phyloP scores from a whole-genome alignment of 225 moss, liverwort and hornwort genomes.

The Sphagnum contortum region DNA sequence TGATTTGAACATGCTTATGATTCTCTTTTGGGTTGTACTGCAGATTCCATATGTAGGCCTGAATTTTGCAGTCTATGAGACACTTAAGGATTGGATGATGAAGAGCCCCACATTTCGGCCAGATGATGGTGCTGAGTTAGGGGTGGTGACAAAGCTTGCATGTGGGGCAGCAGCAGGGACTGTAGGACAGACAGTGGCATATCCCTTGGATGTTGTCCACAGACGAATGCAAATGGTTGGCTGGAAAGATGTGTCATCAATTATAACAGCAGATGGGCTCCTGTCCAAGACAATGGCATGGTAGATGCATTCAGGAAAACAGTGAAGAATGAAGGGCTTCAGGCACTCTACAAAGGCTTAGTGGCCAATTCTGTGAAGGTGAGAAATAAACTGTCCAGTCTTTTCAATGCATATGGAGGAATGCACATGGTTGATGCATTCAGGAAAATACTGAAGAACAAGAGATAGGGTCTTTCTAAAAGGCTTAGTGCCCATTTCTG shows the following conservation, averaged over 20 bases:
- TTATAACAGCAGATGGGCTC: conserved; percentile 70
- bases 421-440: conserved; percentile 94
- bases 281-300: conserved; percentile 83
- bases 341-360: conserved; percentile 94
- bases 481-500: conserved; percentile 94
- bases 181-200: conserved; percentile 97
- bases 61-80: no score
- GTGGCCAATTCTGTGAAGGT: conserved; percentile 98
- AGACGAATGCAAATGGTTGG: conserved; percentile 97
- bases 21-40: neutral
- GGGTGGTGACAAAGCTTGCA: conserved; percentile 76
- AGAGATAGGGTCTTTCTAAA: conserved; percentile 89
- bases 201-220: conserved; percentile 89
- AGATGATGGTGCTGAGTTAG: conserved; percentile 69
- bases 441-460: conserved; percentile 81
- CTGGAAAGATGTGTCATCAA: conserved; percentile 88
- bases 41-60: no score
- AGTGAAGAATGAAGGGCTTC: conserved; percentile 79
- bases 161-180: conserved; percentile 98
- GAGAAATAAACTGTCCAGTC: no score
- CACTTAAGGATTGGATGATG: conserved; percentile 85
- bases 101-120: conserved; percentile 65
- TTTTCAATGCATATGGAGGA: no score
- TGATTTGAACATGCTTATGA: no score
- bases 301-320: conserved; percentile 90